Conservation (phyloP, 2,329 filamentous ascomycete genomes). For the Furcasterigmium furcatum region DNA sequence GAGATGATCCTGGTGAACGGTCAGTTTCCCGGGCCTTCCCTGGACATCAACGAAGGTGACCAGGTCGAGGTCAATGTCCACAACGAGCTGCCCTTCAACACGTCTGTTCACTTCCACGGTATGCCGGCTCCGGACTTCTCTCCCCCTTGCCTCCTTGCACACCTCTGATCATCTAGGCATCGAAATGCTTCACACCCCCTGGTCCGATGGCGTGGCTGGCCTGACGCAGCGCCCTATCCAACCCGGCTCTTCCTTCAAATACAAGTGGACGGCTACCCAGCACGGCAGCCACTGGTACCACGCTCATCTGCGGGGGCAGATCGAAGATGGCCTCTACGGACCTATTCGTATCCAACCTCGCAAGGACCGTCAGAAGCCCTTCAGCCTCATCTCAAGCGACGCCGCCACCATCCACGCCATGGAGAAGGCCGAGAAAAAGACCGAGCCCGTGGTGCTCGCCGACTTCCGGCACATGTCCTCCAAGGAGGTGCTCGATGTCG, state of each 20-base stretch:
- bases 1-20: constrained; percentile 53
- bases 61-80: constrained; percentile 38
- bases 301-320: constrained; percentile 50
- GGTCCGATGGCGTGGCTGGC: constrained; percentile 59
- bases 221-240: constrained; percentile 50
- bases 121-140: background rate
- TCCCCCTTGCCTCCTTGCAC: background rate
- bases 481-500: constrained; percentile 38
- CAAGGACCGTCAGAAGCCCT: constrained; percentile 35
- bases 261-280: constrained; percentile 52
- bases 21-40: constrained; percentile 57
- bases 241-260: constrained; percentile 43
- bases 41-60: constrained; percentile 52
- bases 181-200: constrained; percentile 37
- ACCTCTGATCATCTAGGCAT: constrained; percentile 22
- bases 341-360: constrained; percentile 46
- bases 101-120: constrained; percentile 49
- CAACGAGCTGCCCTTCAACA: constrained; percentile 44
- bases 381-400: constrained; percentile 41
- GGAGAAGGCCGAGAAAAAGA: constrained; percentile 41
- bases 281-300: constrained; percentile 62
- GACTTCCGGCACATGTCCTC: constrained; percentile 57
- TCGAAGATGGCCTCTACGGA: constrained; percentile 59
- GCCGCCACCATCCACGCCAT: constrained; percentile 31
- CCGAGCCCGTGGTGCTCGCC: constrained; percentile 46